Evolutionary conservation across 192 early-diverging fungal species (phyloP).

Genomic region (Gryganskiella cystojenkinii): DNA sequence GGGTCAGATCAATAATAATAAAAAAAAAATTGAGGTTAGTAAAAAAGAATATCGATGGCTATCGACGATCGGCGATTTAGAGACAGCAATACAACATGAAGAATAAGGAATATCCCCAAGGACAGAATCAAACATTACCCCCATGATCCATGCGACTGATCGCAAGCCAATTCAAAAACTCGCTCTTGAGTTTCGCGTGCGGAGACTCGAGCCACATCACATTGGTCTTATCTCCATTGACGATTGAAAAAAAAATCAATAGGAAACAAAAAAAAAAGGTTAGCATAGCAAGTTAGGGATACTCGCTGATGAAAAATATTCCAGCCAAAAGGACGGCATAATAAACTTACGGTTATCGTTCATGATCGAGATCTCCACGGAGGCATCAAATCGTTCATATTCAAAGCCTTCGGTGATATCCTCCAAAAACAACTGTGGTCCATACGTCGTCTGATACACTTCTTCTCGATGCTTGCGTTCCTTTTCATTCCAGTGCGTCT

Average conservation of each 20-base stretch:
- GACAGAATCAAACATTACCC: slow-evolving; percentile 5
- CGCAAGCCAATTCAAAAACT: slow-evolving; percentile 35
- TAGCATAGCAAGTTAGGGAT: background rate
- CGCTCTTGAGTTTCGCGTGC: slow-evolving; percentile 35
- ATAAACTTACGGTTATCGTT: slow-evolving; percentile 30
- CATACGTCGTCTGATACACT: slow-evolving; percentile 25
- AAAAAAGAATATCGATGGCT: too few relatives aligned
- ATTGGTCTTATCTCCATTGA: slow-evolving; percentile 33
- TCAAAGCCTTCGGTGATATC: slow-evolving; percentile 21
- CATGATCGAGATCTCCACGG: slow-evolving; percentile 3
- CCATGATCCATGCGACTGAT: slow-evolving; percentile 24
- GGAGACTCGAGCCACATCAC: slow-evolving; percentile 47
- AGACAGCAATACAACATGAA: too few relatives aligned
- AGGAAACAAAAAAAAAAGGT: background rate
- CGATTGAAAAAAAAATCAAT: slow-evolving; percentile 8
- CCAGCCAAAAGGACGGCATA: background rate
- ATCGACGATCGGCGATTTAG: too few relatives aligned
- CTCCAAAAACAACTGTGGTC: slow-evolving; percentile 24
- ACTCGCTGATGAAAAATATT: background rate
- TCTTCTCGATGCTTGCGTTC: slow-evolving; percentile 32
- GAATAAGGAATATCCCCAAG: too few relatives aligned
- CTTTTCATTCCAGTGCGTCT: slow-evolving; percentile 6
- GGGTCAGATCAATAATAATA: too few relatives aligned
- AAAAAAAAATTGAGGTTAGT: too few relatives aligned
- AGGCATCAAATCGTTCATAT: slow-evolving; percentile 31